phyloP scores from a whole-genome alignment of 1,284 basidiomycete genomes.

The Pulveroboletus sp. region DNA sequence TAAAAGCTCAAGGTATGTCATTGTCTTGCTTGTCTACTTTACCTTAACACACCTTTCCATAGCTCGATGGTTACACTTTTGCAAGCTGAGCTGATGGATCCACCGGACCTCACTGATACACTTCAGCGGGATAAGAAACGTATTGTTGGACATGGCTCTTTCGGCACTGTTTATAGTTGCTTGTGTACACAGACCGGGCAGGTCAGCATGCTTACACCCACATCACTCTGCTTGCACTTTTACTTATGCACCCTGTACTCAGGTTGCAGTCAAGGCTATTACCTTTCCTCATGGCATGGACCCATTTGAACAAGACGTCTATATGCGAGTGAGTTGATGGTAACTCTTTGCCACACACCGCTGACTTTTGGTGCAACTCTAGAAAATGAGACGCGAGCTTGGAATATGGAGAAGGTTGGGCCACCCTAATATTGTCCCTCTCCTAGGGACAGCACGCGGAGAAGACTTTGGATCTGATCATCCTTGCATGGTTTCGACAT shows the following conservation, averaged over 20 bases:
- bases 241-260: not conserved
- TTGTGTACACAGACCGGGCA: not conserved
- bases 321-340: constrained; percentile 1
- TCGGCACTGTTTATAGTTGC: constrained; percentile 7
- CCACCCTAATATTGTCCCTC: constrained; percentile 8
- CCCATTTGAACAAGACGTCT: not conserved
- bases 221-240: not conserved
- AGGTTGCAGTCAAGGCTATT: constrained; percentile 15
- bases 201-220: not conserved
- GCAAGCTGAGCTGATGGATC: too few relatives aligned
- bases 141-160: not conserved
- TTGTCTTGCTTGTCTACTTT: too few relatives aligned
- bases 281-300: not conserved
- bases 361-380: not conserved
- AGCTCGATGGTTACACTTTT: too few relatives aligned
- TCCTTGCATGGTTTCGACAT: constrained; percentile 12
- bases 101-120: not conserved
- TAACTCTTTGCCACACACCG: too few relatives aligned
- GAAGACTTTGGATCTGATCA: constrained; percentile 7
- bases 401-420: constrained; percentile 7
- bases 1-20: too few relatives aligned
- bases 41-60: too few relatives aligned
- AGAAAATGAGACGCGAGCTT: constrained; percentile 10
- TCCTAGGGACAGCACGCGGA: not conserved
- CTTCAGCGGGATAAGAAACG: not conserved